A percentile compares a stretch with the other conserved stretches of the same genome.
phyloP scores from a whole-genome alignment of 352 stramenopile genomes.

The Globisporangium polare region DNA sequence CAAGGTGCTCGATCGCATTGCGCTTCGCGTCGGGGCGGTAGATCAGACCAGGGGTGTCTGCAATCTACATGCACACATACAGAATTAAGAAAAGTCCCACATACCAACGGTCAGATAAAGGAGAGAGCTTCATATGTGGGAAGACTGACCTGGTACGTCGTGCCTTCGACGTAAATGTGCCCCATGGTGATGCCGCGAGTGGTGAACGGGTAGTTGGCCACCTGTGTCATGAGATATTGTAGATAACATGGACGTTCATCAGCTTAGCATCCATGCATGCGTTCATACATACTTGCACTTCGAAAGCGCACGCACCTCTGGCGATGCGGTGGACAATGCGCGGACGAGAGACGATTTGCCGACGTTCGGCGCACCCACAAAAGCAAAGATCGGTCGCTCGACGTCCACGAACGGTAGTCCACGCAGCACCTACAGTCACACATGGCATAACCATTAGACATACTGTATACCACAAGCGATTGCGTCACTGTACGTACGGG shows the following conservation, averaged over 20 bases:
- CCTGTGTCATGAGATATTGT: constrained; percentile 21
- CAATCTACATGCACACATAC: constrained; percentile 44
- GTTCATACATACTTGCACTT: neutral
- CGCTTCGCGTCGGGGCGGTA: constrained; percentile 56
- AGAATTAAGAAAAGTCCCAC: neutral
- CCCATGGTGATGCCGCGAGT: constrained; percentile 86
- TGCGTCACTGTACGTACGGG: neutral
- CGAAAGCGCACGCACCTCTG: constrained; percentile 37
- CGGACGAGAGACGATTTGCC: constrained; percentile 84
- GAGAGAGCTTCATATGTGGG: neutral
- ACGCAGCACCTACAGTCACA: constrained; percentile 45
- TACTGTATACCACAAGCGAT: neutral
- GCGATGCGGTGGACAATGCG: constrained; percentile 75
- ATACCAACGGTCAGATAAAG: constrained; percentile 2
- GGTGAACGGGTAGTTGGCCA: constrained; percentile 87
- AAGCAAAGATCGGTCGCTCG: constrained; percentile 79
- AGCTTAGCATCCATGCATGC: neutral
- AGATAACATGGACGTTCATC: neutral
- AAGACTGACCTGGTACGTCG: constrained; percentile 59
- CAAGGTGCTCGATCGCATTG: constrained; percentile 73
- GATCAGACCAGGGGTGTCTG: constrained; percentile 72
- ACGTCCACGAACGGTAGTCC: constrained; percentile 75
- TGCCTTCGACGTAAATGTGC: constrained; percentile 80
- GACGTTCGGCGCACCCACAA: constrained; percentile 82
- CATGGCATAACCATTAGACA: neutral